These are phyloP conservation scores for Helicostylum pulchrum DNA, from an alignment of 192 early-diverging fungal species.

Conservation along the genomic window DNA sequence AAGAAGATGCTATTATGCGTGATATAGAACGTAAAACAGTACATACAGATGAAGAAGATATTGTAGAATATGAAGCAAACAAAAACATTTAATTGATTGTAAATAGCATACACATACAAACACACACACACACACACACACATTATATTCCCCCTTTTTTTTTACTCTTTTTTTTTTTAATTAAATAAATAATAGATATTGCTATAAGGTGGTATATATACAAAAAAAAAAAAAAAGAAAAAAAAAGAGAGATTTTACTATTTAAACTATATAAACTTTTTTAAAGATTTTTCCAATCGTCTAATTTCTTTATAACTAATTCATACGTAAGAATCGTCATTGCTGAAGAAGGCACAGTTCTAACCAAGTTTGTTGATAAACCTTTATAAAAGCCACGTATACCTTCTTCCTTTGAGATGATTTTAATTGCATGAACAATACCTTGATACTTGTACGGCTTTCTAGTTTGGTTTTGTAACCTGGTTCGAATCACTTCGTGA, in stretches of 20 bases:
- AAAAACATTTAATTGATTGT: constrained; percentile 2
- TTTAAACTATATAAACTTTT: background rate
- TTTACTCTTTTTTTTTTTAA: constrained; percentile 3
- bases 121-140: too few relatives aligned
- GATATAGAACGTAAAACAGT: background rate
- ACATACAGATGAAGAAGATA: background rate
- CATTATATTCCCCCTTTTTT: too few relatives aligned
- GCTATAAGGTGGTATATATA: background rate
- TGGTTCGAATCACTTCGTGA: constrained; percentile 92
- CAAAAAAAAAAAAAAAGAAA: constrained; percentile 4
- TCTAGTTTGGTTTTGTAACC: constrained; percentile 85
- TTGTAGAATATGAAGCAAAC: constrained; percentile 26
- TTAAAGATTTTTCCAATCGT: constrained; percentile 21
- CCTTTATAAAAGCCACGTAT: constrained; percentile 83
- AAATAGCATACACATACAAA: background rate
- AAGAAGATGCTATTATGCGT: constrained; percentile 36
- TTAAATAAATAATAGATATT: background rate
- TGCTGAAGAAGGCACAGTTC: constrained; percentile 86
- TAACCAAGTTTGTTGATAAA: constrained; percentile 77
- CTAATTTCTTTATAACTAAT: constrained; percentile 63
- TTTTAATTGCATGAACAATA: constrained; percentile 68
- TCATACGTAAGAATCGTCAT: constrained; percentile 90
- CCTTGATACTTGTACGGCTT: constrained; percentile 77
- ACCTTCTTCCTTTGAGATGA: constrained; percentile 80
- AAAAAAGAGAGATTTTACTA: background rate